phyloP scores from a whole-genome alignment of 495 filamentous ascomycete genomes.

The Pseudomonodictys pantanalensis region DNA sequence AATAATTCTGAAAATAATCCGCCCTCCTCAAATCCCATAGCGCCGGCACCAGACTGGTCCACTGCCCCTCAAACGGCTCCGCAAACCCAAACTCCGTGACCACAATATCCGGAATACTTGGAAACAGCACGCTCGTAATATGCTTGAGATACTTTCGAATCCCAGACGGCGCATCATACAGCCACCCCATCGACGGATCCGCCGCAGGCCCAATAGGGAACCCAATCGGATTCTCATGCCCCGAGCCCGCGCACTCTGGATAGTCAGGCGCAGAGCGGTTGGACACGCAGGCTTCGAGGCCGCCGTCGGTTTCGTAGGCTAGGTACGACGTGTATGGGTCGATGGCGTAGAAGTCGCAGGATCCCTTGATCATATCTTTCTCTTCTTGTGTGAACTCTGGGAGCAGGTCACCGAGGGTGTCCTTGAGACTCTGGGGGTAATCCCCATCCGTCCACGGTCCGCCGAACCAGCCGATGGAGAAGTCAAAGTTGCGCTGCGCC shows the following conservation, averaged over 20 bases:
- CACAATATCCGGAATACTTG: conserved; percentile 43
- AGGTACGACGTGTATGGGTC: conserved; percentile 40
- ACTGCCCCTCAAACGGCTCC: conserved; percentile 45
- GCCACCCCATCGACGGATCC: conserved; percentile 44
- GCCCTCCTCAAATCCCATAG: conserved; percentile 40
- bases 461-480: conserved; percentile 34
- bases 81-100: conserved; percentile 50
- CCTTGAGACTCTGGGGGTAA: conserved; percentile 44
- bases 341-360: conserved; percentile 47
- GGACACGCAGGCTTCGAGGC: conserved; percentile 40
- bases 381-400: conserved; percentile 39
- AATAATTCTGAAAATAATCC: conserved; percentile 45
- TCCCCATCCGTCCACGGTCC: conserved; percentile 40
- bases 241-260: conserved; percentile 42
- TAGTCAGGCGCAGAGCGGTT: conserved; percentile 43
- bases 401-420: conserved; percentile 43
- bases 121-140: conserved; percentile 48
- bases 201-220: conserved; percentile 43
- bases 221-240: conserved; percentile 31
- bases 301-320: conserved; percentile 31
- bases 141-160: conserved; percentile 45
- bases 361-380: conserved; percentile 46
- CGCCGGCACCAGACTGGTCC: conserved; percentile 35
- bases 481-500: conserved; percentile 33
- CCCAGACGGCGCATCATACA: conserved; percentile 43